Evolutionary conservation across 192 early-diverging fungal species (phyloP).

Genomic region (Coemansia umbellata): DNA sequence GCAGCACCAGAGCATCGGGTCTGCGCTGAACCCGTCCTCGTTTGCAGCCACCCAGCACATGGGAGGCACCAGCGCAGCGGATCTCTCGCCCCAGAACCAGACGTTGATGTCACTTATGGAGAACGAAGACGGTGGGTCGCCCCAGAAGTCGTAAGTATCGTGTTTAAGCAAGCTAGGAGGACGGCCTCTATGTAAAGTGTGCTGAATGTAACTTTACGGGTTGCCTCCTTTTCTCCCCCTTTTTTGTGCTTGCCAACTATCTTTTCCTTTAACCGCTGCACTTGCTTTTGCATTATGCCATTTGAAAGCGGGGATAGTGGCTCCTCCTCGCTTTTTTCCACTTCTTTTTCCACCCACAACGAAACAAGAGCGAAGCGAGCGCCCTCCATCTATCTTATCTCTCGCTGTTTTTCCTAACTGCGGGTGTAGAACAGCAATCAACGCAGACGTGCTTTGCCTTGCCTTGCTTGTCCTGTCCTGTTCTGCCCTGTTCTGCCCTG

Average conservation of each 20-base stretch:
- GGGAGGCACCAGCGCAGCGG: conserved; percentile 25
- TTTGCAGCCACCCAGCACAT: conserved; percentile 30
- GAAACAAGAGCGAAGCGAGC: no score
- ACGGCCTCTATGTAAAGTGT: no score
- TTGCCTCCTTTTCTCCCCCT: not conserved
- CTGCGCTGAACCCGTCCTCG: conserved; percentile 53
- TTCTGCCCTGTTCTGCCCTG: no score
- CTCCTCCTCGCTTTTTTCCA: conserved; percentile 2
- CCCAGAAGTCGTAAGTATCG: conserved; percentile 44
- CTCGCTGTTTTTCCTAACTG: no score
- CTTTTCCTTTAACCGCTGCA: conserved; percentile 20
- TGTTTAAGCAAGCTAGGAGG: no score
- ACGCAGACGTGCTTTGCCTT: no score
- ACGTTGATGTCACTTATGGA: conserved; percentile 50
- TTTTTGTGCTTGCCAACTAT: not conserved
- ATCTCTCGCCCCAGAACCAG: conserved; percentile 47
- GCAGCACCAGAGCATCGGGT: conserved; percentile 52
- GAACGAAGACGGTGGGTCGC: conserved; percentile 24
- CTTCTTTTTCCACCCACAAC: conserved; percentile 33
- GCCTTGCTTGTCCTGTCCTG: no score
- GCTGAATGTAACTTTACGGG: not conserved
- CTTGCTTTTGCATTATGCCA: not conserved
- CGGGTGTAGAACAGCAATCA: no score
- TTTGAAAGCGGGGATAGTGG: conserved; percentile 1
- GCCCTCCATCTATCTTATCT: no score